Percentiles rank a stretch among this genome's conserved stretches.
Conservation (phyloP, 2,329 filamentous ascomycete genomes). For the Zymoseptoria brevis region DNA sequence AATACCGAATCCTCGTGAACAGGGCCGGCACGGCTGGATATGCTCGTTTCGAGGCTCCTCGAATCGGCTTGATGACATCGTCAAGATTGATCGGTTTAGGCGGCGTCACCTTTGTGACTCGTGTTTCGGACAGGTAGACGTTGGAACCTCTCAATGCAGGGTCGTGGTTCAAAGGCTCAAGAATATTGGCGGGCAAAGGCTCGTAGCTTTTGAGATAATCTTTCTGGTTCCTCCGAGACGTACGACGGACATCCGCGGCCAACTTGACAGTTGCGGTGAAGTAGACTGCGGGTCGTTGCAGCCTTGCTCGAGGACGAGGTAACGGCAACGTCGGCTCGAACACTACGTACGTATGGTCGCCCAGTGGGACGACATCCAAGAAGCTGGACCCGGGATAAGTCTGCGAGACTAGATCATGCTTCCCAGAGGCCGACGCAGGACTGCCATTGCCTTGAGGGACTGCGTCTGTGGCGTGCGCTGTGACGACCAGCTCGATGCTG, state of each 20-base stretch:
- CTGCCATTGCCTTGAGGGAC: slow-evolving; percentile 24
- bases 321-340: slow-evolving; percentile 25
- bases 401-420: slow-evolving; percentile 23
- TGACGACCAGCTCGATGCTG: slow-evolving; percentile 21
- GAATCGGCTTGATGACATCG: slow-evolving; percentile 56
- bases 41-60: slow-evolving; percentile 54
- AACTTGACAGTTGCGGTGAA: slow-evolving; percentile 40
- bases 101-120: slow-evolving; percentile 62
- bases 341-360: slow-evolving; percentile 20
- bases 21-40: slow-evolving; percentile 61
- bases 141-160: slow-evolving; percentile 39
- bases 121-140: slow-evolving; percentile 62
- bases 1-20: slow-evolving; percentile 66
- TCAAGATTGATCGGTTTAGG: slow-evolving; percentile 55
- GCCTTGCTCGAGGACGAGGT: slow-evolving; percentile 46
- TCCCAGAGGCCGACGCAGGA: slow-evolving; percentile 23
- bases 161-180: slow-evolving; percentile 64
- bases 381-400: slow-evolving; percentile 7
- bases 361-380: slow-evolving; percentile 14
- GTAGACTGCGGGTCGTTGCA: slow-evolving; percentile 58
- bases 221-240: slow-evolving; percentile 47
- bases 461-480: slow-evolving; percentile 28
- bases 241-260: slow-evolving; percentile 24
- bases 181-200: slow-evolving; percentile 65
- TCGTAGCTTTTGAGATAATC: slow-evolving; percentile 64